A percentile compares a stretch with the other conserved stretches of the same genome.
phyloP scores from a whole-genome alignment of 2,329 filamentous ascomycete genomes.

The Chaetomiaceae sp. region DNA sequence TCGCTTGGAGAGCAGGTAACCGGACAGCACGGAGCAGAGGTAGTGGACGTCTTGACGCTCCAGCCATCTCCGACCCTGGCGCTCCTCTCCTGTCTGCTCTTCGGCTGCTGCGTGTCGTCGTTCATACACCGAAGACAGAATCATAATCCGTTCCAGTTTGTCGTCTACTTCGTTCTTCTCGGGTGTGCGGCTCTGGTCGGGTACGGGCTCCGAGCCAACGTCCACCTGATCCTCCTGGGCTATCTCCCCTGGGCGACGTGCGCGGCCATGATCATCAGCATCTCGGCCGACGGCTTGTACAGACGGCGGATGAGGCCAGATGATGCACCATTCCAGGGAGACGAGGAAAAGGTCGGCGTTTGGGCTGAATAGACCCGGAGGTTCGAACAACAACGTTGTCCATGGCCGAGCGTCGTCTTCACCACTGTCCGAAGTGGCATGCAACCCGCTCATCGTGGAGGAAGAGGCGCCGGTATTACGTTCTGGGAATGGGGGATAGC shows the following conservation, averaged over 20 bases:
- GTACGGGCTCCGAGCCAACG: constrained; percentile 24
- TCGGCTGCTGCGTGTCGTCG: constrained; percentile 36
- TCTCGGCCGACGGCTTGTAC: constrained; percentile 25
- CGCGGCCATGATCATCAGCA: constrained; percentile 34
- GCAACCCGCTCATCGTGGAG: too few relatives aligned
- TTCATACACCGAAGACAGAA: constrained; percentile 34
- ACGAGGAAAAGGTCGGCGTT: constrained; percentile 20
- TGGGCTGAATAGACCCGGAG: constrained; percentile 12
- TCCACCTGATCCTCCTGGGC: constrained; percentile 33
- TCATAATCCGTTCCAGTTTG: constrained; percentile 30
- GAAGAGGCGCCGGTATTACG: not conserved
- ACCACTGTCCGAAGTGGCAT: not conserved
- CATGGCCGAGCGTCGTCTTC: not conserved
- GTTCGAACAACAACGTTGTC: not conserved
- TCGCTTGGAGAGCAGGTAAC: constrained; percentile 3
- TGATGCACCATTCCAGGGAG: not conserved
- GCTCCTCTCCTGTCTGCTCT: constrained; percentile 32
- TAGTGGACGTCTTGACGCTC: constrained; percentile 21
- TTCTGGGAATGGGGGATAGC: not conserved
- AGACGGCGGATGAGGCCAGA: constrained; percentile 10
- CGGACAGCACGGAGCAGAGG: not conserved
- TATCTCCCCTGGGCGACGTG: constrained; percentile 35
- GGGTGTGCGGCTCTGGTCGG: constrained; percentile 26
- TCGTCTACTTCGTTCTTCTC: constrained; percentile 30
- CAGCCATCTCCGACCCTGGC: constrained; percentile 33